phyloP scores from a whole-genome alignment of 148 eudicot genomes.

The Polygonum maritimum region DNA sequence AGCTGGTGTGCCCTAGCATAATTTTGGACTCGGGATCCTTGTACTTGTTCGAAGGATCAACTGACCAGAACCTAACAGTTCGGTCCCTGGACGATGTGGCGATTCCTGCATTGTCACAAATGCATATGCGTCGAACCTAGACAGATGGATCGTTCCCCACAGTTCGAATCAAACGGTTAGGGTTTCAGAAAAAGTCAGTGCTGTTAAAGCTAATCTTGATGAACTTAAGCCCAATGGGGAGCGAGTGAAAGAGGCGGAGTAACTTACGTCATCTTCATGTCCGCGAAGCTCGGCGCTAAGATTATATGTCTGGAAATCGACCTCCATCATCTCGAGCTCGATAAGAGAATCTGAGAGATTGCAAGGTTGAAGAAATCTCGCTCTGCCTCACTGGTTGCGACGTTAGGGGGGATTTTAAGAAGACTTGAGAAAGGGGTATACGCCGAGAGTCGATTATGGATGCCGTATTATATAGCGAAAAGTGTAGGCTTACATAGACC shows the following conservation, averaged over 20 bases:
- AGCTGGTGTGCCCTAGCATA: constrained; percentile 81
- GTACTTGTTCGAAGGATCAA: constrained; percentile 39
- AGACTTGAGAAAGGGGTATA: too few relatives aligned
- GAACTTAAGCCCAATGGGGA: constrained; percentile 2
- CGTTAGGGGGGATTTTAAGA: background rate
- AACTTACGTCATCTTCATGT: constrained; percentile 70
- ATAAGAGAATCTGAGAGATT: background rate
- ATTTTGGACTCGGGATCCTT: constrained; percentile 36
- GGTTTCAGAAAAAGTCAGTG: background rate
- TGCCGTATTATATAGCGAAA: too few relatives aligned
- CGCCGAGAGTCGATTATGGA: too few relatives aligned
- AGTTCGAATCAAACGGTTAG: background rate
- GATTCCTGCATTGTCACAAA: constrained; percentile 70
- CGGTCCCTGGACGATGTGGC: constrained; percentile 91
- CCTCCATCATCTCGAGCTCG: constrained; percentile 36
- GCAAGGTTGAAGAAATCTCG: background rate
- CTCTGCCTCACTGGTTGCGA: background rate
- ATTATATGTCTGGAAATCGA: constrained; percentile 43
- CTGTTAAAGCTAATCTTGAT: background rate
- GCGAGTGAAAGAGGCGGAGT: background rate
- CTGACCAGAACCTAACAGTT: constrained; percentile 71
- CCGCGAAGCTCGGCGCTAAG: constrained; percentile 64
- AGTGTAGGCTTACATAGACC: too few relatives aligned
- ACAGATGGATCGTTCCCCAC: background rate
- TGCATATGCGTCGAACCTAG: constrained; percentile 81